A percentile compares a stretch with the other conserved stretches of the same genome.
Conservation (phyloP, 495 filamentous ascomycete genomes). For the Podospora fimiseda region DNA sequence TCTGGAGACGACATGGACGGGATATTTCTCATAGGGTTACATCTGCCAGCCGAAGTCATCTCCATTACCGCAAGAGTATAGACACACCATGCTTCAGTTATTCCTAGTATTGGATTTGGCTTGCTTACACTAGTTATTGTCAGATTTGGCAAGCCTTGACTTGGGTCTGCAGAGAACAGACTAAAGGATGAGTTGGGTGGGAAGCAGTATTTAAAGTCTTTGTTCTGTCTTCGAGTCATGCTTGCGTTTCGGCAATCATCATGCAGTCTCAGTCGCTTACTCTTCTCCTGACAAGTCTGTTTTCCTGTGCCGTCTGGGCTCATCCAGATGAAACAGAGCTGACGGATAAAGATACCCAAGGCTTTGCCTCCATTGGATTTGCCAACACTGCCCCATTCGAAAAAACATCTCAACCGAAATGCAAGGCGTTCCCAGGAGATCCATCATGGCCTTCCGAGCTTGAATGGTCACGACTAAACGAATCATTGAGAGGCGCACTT, state of each 20-base stretch:
- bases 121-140: too few relatives aligned
- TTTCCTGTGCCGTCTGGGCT: not conserved
- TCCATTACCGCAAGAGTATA: too few relatives aligned
- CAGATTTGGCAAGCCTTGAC: too few relatives aligned
- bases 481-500: constrained; percentile 39
- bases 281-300: not conserved
- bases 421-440: constrained; percentile 50
- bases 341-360: not conserved
- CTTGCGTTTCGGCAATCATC: too few relatives aligned
- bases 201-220: too few relatives aligned
- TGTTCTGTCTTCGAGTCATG: too few relatives aligned
- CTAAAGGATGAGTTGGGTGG: too few relatives aligned
- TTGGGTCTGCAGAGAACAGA: too few relatives aligned
- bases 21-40: not conserved
- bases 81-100: too few relatives aligned
- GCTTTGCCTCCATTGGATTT: not conserved
- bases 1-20: not conserved
- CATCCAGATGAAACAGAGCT: not conserved
- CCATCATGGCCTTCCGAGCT: constrained; percentile 37
- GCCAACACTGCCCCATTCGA: not conserved
- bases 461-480: constrained; percentile 43
- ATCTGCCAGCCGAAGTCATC: too few relatives aligned
- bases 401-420: constrained; percentile 13
- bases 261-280: not conserved
- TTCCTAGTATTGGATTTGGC: too few relatives aligned